These are phyloP conservation scores for Elaeis guineensis DNA, from an alignment of 176 grass and related monocot species.

Conservation along the genomic window DNA sequence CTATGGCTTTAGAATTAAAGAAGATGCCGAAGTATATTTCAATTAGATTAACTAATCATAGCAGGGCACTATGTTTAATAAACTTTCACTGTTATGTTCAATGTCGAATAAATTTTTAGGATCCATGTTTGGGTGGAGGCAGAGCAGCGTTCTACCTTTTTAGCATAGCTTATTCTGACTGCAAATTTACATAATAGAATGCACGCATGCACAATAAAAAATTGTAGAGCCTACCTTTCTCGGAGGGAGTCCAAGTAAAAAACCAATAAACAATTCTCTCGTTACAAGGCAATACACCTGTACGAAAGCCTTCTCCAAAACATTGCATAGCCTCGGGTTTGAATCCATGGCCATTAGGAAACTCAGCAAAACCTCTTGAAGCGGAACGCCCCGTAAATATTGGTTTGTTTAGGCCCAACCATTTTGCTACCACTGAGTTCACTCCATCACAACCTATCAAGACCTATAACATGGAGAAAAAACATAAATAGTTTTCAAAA, in stretches of 20 bases:
- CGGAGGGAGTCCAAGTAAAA: slow-evolving; percentile 49
- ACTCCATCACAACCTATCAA: slow-evolving; percentile 62
- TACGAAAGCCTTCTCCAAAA: slow-evolving; percentile 33
- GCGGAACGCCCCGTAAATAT: slow-evolving; percentile 36
- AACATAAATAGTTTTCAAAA: too few relatives aligned
- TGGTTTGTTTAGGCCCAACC: slow-evolving; percentile 42
- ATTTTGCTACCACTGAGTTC: slow-evolving; percentile 60
- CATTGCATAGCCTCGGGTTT: slow-evolving; percentile 32
- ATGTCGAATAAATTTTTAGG: too few relatives aligned
- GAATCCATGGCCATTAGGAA: slow-evolving; percentile 38
- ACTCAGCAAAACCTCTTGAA: slow-evolving; percentile 39
- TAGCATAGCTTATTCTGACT: too few relatives aligned
- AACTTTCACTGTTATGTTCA: too few relatives aligned
- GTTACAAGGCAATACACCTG: slow-evolving; percentile 38
- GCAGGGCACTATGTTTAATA: too few relatives aligned
- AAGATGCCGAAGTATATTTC: too few relatives aligned
- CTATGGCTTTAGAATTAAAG: too few relatives aligned
- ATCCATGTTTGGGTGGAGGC: too few relatives aligned
- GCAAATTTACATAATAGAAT: too few relatives aligned
- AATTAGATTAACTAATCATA: too few relatives aligned
- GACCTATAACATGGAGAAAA: slow-evolving; percentile 19
- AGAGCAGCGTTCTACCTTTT: too few relatives aligned
- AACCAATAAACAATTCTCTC: slow-evolving; percentile 67
- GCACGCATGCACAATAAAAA: not conserved
- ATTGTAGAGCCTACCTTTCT: not conserved